A percentile compares a stretch with the other conserved stretches of the same genome.
These are phyloP conservation scores for Glomus cerebriforme DNA, from an alignment of 192 early-diverging fungal genomes.

Conservation along the genomic window DNA sequence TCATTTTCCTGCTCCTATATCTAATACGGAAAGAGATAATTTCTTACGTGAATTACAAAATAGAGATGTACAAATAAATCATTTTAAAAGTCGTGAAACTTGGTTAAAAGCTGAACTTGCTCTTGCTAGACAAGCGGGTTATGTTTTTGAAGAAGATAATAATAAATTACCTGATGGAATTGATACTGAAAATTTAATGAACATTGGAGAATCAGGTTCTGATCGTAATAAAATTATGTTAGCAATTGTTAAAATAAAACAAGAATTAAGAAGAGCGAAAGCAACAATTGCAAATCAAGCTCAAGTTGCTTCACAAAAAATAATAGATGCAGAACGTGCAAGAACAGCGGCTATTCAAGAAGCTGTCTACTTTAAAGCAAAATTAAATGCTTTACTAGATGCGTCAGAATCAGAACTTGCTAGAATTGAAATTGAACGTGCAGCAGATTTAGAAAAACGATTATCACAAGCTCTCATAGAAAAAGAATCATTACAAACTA, in stretches of 20 bases:
- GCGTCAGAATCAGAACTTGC: conserved; percentile 40
- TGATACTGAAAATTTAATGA: conserved; percentile 37
- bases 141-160: conserved; percentile 30
- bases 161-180: not conserved
- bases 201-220: conserved; percentile 44
- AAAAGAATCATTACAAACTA: conserved; percentile 39
- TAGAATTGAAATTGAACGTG: conserved; percentile 45
- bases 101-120: conserved; percentile 38
- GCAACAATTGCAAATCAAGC: conserved; percentile 47
- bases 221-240: conserved; percentile 53
- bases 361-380: conserved; percentile 56
- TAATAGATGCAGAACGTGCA: conserved; percentile 51
- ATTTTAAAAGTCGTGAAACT: conserved; percentile 30
- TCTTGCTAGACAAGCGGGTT: conserved; percentile 36
- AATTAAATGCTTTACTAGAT: conserved; percentile 48
- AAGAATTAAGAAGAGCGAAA: conserved; percentile 50
- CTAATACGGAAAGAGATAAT: conserved; percentile 35
- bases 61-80: conserved; percentile 33
- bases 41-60: conserved; percentile 34
- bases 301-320: conserved; percentile 48
- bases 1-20: conserved; percentile 13
- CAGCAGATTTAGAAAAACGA: conserved; percentile 46
- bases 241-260: conserved; percentile 49
- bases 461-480: conserved; percentile 43
- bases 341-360: conserved; percentile 57